A percentile compares a stretch with the other conserved stretches of the same genome.
phyloP scores from a whole-genome alignment of 306 rosid species.

The Cicer arietinum region DNA sequence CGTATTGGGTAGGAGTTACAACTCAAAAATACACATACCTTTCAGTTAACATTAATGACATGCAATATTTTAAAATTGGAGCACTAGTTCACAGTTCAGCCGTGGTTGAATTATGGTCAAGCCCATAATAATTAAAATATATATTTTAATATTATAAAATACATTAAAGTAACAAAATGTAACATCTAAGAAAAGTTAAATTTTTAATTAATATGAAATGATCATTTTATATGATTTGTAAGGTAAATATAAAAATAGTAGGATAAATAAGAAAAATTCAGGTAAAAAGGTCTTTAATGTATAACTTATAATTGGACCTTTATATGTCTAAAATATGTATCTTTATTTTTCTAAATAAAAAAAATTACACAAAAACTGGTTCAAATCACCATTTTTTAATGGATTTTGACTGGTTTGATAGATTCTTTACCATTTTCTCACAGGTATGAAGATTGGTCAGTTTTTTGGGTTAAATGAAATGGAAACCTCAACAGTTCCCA shows the following conservation, averaged over 20 bases:
- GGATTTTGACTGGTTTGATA: neutral
- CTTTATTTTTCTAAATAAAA: too few species aligned
- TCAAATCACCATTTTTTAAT: neutral
- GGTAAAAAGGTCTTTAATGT: neutral
- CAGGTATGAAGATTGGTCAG: too few species aligned
- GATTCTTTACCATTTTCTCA: too few species aligned
- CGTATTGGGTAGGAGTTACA: neutral
- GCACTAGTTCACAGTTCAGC: neutral
- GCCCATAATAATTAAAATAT: neutral
- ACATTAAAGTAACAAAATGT: neutral
- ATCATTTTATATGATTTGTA: neutral
- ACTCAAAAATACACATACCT: conserved; percentile 13
- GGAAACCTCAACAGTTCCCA: too few species aligned
- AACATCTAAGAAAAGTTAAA: neutral
- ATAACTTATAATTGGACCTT: neutral
- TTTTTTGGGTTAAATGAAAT: too few species aligned
- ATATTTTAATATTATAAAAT: neutral
- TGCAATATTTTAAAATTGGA: neutral
- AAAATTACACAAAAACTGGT: too few species aligned
- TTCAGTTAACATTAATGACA: conserved; percentile 19
- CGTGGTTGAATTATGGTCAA: neutral
- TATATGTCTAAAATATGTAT: neutral
- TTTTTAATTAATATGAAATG: neutral
- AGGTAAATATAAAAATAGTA: neutral
- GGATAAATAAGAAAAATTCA: neutral